Base-by-base conservation (phyloP, 441 rosid species). In the Populus trichocarpa region DNA sequence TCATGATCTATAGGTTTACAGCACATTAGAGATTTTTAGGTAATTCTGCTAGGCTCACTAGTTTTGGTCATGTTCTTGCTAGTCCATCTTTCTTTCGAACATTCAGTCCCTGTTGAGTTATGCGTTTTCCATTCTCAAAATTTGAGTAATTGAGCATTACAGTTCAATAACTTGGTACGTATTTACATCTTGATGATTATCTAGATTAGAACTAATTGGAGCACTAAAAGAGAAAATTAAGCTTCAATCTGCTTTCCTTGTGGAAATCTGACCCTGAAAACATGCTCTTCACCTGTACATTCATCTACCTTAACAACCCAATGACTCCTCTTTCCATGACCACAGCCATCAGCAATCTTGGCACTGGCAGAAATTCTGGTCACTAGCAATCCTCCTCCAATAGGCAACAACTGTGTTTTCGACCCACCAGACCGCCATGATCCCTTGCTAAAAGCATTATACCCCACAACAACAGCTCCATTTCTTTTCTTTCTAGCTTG, bases 281-380 rank as follows among this genome's bases (percentile, higher is more conserved):
- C 96, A 80, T 95, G 98, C 64, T 95, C 99, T 80, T 93, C 98
- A 16, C 99, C 98, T 0, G 99, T 95, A 35, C 90, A 86, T 68
- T 92, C 81, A 79, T 95, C 99, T 20, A 95, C 94, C 81, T 86
- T 95, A 66, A 92, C 93, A 77, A 95, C 82, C 99, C 99, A 95
- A 11, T 86, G 89, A 81, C 96, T 93, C 79, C 73, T 93, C 84
- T 75, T 90, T 7, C 76, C 79, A 8, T 61, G 2, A 2, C 82
- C 74, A n/a, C 69, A 8, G 18, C 61, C 75, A 33, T 53, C 70
- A 22, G 33, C 78, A 26, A 32, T 71, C 69, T 73, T 74, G 33
- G 71, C 76, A 33, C 42, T 77, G n/a, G 83, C 76, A 18, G 80
- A 80, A 22, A 92, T 87, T 80, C 90, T 87, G 20, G 92, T 89